Evolutionary conservation across 169 alveolate species (phyloP).

Genomic region (Cyclospora cayetanensis): DNA sequence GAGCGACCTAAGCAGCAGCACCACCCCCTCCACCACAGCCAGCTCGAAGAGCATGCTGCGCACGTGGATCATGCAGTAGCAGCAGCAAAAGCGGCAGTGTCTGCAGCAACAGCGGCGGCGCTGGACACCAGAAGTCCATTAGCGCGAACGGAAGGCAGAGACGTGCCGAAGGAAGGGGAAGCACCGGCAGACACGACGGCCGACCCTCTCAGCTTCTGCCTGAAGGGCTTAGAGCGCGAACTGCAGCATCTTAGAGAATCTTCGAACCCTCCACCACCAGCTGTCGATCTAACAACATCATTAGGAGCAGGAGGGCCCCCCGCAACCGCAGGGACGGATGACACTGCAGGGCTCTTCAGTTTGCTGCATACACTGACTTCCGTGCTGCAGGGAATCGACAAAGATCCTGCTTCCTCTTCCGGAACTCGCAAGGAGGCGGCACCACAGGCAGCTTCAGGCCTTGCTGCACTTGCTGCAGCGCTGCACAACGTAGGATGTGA

Average conservation of each 20-base stretch:
- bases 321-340: background rate
- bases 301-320: background rate
- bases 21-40: background rate
- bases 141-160: background rate
- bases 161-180: background rate
- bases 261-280: background rate
- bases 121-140: background rate
- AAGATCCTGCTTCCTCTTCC: background rate
- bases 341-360: background rate
- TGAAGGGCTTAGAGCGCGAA: background rate
- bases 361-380: background rate
- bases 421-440: background rate
- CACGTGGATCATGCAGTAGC: background rate
- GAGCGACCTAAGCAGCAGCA: background rate
- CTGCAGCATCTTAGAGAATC: background rate
- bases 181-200: background rate
- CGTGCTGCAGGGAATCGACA: slow-evolving; percentile 13
- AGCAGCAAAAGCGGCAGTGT: background rate
- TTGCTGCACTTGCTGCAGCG: background rate
- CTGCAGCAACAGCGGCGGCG: background rate
- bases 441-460: background rate
- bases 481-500: background rate
- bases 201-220: background rate
- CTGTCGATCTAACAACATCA: background rate
- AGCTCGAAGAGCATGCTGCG: background rate